These are phyloP conservation scores for Sergeia podlipaevii DNA, from an alignment of 208 protist species.

Conservation along the genomic window DNA sequence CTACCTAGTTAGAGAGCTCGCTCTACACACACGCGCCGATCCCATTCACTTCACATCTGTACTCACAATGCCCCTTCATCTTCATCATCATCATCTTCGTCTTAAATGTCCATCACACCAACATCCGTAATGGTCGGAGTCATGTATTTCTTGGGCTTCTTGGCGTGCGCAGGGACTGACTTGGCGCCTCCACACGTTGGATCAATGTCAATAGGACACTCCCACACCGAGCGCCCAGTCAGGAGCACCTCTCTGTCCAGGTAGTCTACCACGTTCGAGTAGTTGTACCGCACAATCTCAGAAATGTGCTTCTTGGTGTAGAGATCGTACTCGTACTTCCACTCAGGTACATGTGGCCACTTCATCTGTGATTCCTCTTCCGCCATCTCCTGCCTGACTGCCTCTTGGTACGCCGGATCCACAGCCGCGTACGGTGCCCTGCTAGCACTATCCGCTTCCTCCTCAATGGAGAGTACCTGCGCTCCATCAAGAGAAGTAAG, in stretches of 20 bases:
- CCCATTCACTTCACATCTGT: too few species aligned
- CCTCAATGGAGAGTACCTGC: conserved; percentile 42
- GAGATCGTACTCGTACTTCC: conserved; percentile 84
- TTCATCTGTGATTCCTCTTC: conserved; percentile 78
- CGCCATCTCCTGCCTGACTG: conserved; percentile 60
- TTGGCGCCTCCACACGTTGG: conserved; percentile 74
- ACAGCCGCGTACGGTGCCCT: conserved; percentile 56
- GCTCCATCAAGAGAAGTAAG: conserved; percentile 67
- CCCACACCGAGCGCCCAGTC: conserved; percentile 86
- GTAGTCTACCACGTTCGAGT: conserved; percentile 91
- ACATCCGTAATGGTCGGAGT: conserved; percentile 46
- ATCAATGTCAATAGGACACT: conserved; percentile 87
- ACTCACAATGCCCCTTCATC: not conserved
- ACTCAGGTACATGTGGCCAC: conserved; percentile 84
- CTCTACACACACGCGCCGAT: too few species aligned
- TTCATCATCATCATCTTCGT: not conserved
- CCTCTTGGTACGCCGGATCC: conserved; percentile 76
- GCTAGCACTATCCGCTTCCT: conserved; percentile 24
- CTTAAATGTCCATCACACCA: conserved; percentile 75
- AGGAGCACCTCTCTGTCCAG: conserved; percentile 89
- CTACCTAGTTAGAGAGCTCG: too few species aligned
- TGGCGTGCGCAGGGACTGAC: conserved; percentile 77
- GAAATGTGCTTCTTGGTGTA: conserved; percentile 67
- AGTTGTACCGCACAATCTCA: conserved; percentile 88
- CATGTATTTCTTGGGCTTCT: conserved; percentile 75